Evolutionary conservation across 225 moss, liverwort and hornwort species (phyloP), one percentile per base, ranked within the genome.

Genomic region (Sphagnum contortum): DNA sequence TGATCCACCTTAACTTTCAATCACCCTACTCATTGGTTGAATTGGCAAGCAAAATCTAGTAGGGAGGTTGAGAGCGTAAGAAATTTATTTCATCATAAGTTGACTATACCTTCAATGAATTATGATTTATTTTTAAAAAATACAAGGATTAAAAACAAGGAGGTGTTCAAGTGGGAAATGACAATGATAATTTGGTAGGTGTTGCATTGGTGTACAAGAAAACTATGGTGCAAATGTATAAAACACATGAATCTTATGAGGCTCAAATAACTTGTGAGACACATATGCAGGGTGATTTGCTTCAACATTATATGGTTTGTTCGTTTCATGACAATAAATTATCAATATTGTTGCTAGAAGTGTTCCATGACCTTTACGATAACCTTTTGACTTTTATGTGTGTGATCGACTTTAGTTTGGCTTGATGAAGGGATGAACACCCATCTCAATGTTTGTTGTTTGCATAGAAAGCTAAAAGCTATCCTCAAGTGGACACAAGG

Each of bases 261-360:
- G 86, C 70, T 64, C 87, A 80, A 57, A 74, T 91, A 70, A 64
- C 68, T 14, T 60, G 56, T 67, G 85, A 44, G 69, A 87, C 88
- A 64, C 80, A 77, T 71, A 89, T 72, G 65, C 87, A 88, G 70
- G 78, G 77, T 53, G 85, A 82, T 64, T 77, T 85, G 48, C 89
- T 98, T 67, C 88, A 89, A 64, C 73, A 91, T 66, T 98, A 89
- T 61, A 65, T 98, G 89, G 96, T 90, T 74, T 76, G 75, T 57
- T n/a, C n/a, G n/a, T 5, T 57, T 5, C 13, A n/a, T n/a, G n/a
- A n/a, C n/a, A n/a, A n/a, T n/a, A n/a, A n/a, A n/a, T n/a, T n/a
- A n/a, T n/a, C n/a, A n/a, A n/a, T n/a, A n/a, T n/a, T n/a, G n/a
- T n/a, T n/a, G n/a, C n/a, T n/a, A n/a, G n/a, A n/a, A n/a, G n/a